These are phyloP conservation scores for Elongisporangium undulatum DNA, from an alignment of 352 stramenopile genomes.

Conservation along the genomic window DNA sequence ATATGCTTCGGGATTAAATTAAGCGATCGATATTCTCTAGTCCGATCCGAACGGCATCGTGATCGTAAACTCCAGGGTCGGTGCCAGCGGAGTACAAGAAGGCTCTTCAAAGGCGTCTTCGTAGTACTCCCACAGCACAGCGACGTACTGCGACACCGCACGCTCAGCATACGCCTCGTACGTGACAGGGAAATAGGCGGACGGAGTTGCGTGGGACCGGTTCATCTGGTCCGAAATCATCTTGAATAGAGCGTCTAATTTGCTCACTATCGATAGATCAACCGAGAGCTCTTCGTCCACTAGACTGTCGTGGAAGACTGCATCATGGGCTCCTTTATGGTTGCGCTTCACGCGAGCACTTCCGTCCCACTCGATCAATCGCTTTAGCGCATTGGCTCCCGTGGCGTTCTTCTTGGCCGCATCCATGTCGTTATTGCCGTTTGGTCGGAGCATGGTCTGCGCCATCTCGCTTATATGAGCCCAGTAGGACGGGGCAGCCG, in stretches of 20 bases:
- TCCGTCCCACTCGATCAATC: conserved; percentile 64
- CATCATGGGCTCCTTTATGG: conserved; percentile 25
- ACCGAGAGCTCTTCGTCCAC: conserved; percentile 79
- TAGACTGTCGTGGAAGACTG: conserved; percentile 71
- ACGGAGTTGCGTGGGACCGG: not conserved
- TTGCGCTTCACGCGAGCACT: conserved; percentile 42
- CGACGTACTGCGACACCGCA: conserved; percentile 67
- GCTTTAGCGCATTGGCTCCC: conserved; percentile 41
- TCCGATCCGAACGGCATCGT: conserved; percentile 64
- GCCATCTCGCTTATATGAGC: conserved; percentile 72
- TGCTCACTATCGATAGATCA: conserved; percentile 76
- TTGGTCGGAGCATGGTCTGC: conserved; percentile 50
- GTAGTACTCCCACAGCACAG: conserved; percentile 84
- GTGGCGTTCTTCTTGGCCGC: conserved; percentile 39
- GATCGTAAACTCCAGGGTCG: conserved; percentile 82
- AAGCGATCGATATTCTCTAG: conserved; percentile 27
- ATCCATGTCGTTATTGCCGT: conserved; percentile 20
- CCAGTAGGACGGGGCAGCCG: conserved; percentile 47
- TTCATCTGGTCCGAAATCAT: conserved; percentile 81
- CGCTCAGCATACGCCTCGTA: conserved; percentile 75
- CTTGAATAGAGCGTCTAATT: conserved; percentile 82
- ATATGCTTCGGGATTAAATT: conserved; percentile 18
- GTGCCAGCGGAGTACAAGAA: conserved; percentile 38
- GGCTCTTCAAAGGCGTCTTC: conserved; percentile 57
- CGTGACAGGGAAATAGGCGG: conserved; percentile 52